phyloP scores from a whole-genome alignment of 164 flowering plant species.

The Tinospora cordifolia region DNA sequence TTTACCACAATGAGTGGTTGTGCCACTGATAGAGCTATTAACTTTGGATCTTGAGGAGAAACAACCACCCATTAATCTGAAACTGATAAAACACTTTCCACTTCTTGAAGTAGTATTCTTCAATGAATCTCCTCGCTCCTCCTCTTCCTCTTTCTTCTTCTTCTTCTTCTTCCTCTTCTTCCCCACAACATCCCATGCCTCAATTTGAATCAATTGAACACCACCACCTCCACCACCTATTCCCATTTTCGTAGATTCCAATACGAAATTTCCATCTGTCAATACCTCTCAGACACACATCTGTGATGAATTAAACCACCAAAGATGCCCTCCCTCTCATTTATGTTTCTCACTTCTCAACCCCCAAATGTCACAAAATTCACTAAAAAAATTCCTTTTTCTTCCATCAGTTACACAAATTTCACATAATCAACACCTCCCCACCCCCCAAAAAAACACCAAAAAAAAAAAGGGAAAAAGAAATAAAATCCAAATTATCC shows the following conservation, averaged over 20 bases:
- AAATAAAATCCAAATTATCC: background rate
- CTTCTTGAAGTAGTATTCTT: background rate
- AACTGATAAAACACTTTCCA: slow-evolving; percentile 56
- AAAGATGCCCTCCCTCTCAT: background rate
- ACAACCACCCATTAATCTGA: slow-evolving; percentile 54
- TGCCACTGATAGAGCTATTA: slow-evolving; percentile 57
- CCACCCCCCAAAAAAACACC: background rate
- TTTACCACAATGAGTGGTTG: slow-evolving; percentile 48
- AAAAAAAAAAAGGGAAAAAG: background rate
- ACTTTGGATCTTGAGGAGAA: slow-evolving; percentile 83
- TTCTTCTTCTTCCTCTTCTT: slow-evolving; percentile 24
- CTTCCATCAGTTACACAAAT: background rate
- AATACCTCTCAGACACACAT: background rate
- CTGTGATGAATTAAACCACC: slow-evolving; percentile 6
- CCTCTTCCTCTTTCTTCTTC: slow-evolving; percentile 25
- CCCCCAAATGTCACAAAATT: background rate
- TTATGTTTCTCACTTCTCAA: background rate
- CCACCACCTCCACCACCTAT: slow-evolving; percentile 18
- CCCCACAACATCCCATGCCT: slow-evolving; percentile 21
- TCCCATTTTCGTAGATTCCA: slow-evolving; percentile 23
- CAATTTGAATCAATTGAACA: slow-evolving; percentile 12
- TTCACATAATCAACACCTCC: background rate
- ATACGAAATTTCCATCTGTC: slow-evolving; percentile 19
- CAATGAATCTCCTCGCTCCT: slow-evolving; percentile 14
- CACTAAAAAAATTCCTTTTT: background rate